A percentile compares a stretch with the other conserved stretches of the same genome.
Conservation (phyloP, 768 basidiomycete genomes). For the Auriscalpium microsporum region DNA sequence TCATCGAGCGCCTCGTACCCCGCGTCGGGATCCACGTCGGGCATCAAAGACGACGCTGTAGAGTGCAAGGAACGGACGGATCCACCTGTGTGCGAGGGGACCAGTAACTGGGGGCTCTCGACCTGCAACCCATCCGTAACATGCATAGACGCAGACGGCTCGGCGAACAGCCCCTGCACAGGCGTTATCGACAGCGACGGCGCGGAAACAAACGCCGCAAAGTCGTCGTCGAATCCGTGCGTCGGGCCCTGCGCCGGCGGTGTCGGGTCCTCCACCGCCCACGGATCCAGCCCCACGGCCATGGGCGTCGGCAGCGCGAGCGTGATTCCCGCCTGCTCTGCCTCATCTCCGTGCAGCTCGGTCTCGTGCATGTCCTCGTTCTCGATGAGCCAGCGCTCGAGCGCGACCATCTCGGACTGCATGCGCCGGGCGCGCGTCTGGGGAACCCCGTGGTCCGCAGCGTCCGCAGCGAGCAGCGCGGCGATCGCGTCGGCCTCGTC, state of each 20-base stretch:
- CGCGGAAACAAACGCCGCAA: slow-evolving; percentile 68
- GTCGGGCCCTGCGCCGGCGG: slow-evolving; percentile 2
- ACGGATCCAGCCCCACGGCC: slow-evolving; percentile 12
- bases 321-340: slow-evolving; percentile 11
- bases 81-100: slow-evolving; percentile 21
- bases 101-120: slow-evolving; percentile 10
- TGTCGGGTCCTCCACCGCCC: slow-evolving; percentile 6
- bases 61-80: slow-evolving; percentile 50
- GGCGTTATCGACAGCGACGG: slow-evolving; percentile 16
- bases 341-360: slow-evolving; percentile 7
- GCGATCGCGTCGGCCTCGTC: slow-evolving; percentile 31
- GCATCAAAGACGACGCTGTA: slow-evolving; percentile 45
- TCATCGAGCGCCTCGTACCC: slow-evolving; percentile 14
- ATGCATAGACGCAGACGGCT: not conserved
- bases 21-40: slow-evolving; percentile 19
- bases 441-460: slow-evolving; percentile 14
- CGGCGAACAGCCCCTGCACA: not conserved
- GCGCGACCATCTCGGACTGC: slow-evolving; percentile 46
- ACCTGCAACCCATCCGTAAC: slow-evolving; percentile 1
- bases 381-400: slow-evolving; percentile 56
- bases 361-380: slow-evolving; percentile 27
- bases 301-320: not conserved
- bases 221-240: slow-evolving; percentile 71
- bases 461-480: slow-evolving; percentile 21
- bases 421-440: slow-evolving; percentile 19